A percentile compares a stretch with the other conserved stretches of the same genome.
phyloP scores from a whole-genome alignment of 306 rosid genomes.

The Sophora flavescens region DNA sequence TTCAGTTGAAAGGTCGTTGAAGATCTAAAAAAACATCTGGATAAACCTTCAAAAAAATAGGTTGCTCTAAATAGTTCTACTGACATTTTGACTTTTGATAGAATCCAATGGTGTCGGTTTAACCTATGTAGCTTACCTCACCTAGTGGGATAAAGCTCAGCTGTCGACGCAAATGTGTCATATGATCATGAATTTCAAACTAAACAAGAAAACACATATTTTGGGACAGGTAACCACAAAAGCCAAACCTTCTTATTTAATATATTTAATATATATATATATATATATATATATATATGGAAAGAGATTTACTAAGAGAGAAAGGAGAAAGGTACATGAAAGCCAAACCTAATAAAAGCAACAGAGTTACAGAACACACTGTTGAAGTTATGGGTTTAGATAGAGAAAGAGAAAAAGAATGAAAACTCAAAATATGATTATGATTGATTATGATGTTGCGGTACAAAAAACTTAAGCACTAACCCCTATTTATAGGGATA shows the following conservation, averaged over 20 bases:
- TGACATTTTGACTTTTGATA: neutral
- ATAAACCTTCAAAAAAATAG: neutral
- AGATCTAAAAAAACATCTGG: slow-evolving; percentile 17
- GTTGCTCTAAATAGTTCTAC: neutral
- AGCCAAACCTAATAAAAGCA: slow-evolving; percentile 27
- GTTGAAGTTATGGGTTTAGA: no score
- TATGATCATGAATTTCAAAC: slow-evolving; percentile 30
- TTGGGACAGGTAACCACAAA: slow-evolving; percentile 22
- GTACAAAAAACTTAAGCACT: no score
- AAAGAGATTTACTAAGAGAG: neutral
- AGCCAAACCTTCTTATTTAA: neutral
- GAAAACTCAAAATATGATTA: no score
- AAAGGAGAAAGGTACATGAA: slow-evolving; percentile 8
- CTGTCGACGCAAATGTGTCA: neutral
- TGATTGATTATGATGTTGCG: no score
- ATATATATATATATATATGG: no score
- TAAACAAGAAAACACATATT: neutral
- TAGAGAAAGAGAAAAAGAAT: no score
- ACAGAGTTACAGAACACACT: neutral
- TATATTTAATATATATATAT: no score
- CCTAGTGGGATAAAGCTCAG: neutral
- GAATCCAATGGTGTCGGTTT: neutral
- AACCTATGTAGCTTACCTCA: slow-evolving; percentile 4
- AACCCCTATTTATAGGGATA: no score
- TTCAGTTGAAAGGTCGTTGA: neutral